phyloP scores from a whole-genome alignment of 2,329 filamentous ascomycete genomes.

The Cordyceps cicadae region DNA sequence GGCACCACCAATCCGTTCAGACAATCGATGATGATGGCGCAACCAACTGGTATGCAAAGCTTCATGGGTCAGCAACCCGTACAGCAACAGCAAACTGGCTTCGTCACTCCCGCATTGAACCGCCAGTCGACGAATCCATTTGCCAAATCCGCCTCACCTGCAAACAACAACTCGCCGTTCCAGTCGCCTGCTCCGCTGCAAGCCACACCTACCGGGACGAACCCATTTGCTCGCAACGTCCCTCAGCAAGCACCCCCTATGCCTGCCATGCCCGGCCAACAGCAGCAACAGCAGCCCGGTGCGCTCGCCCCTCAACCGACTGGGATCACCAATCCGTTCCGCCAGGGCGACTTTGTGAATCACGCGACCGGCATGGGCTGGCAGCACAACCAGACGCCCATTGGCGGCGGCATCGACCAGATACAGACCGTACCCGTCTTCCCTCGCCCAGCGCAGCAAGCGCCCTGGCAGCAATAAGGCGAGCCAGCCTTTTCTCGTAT shows the following conservation, averaged over 20 bases:
- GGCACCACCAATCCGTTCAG: conserved; percentile 83
- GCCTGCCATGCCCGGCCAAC: conserved; percentile 1
- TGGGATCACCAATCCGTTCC: conserved; percentile 88
- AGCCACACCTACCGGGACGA: conserved; percentile 47
- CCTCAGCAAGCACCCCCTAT: conserved; percentile 15
- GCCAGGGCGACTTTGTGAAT: conserved; percentile 83
- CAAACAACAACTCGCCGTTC: conserved; percentile 34
- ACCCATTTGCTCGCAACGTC: conserved; percentile 47
- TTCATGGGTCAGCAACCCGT: conserved; percentile 19
- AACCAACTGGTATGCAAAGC: conserved; percentile 40
- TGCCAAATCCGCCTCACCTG: conserved; percentile 45
- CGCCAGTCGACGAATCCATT: conserved; percentile 82
- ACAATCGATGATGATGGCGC: conserved; percentile 69
- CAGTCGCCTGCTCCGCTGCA: conserved; percentile 38
- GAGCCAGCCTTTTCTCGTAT: not conserved
- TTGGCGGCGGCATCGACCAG: conserved; percentile 73
- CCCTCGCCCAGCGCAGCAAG: conserved; percentile 63
- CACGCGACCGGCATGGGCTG: conserved; percentile 82
- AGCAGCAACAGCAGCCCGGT: conserved; percentile 32
- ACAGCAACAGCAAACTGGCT: conserved; percentile 4
- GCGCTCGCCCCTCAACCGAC: conserved; percentile 67
- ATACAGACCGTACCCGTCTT: conserved; percentile 77
- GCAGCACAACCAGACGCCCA: conserved; percentile 70
- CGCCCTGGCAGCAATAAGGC: conserved; percentile 48
- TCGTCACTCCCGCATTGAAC: conserved; percentile 31